phyloP scores from a whole-genome alignment of 345 rosid species.

The Gossypium arboreum region DNA sequence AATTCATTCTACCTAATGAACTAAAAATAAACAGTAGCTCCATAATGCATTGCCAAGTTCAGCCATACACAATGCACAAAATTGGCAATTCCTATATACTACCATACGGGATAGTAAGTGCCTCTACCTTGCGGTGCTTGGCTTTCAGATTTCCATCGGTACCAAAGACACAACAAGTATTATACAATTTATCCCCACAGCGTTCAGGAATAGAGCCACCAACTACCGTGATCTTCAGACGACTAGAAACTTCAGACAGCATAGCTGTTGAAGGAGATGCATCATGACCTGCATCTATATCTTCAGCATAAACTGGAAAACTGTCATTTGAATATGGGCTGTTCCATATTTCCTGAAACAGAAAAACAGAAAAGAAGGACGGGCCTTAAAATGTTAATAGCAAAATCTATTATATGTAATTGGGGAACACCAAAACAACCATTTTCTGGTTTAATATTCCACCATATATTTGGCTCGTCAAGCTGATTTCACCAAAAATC shows the following conservation, averaged over 20 bases:
- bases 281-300: constrained; percentile 61
- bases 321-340: constrained; percentile 83
- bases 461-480: background rate
- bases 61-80: background rate
- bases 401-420: background rate
- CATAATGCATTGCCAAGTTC: background rate
- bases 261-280: constrained; percentile 80
- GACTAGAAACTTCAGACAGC: constrained; percentile 72
- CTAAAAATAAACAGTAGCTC: background rate
- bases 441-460: background rate
- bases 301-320: constrained; percentile 87
- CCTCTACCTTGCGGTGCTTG: constrained; percentile 83
- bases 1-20: background rate
- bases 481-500: background rate
- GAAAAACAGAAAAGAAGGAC: background rate
- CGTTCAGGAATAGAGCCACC: constrained; percentile 91
- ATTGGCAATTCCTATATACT: background rate
- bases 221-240: constrained; percentile 62
- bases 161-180: constrained; percentile 82
- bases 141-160: constrained; percentile 67
- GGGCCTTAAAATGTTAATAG: background rate
- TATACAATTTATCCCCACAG: constrained; percentile 63
- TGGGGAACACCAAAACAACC: no score
- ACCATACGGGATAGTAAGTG: background rate
- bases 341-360: constrained; percentile 86